phyloP scores from a whole-genome alignment of 306 rosid species.

The Herpetospermum pedunculosum region DNA sequence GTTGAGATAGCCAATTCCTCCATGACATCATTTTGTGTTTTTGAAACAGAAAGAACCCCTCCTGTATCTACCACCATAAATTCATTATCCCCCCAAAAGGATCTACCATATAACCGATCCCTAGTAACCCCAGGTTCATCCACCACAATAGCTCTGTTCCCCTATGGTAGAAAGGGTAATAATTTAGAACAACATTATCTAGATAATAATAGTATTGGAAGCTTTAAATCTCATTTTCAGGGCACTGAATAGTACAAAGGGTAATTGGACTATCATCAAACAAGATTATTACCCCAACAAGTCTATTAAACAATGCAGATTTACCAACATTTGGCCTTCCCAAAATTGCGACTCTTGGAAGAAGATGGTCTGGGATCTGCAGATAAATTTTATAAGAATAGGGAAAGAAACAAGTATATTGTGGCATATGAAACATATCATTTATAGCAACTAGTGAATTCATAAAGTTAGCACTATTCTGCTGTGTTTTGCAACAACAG shows the following conservation, averaged over 20 bases:
- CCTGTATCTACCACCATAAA: conserved; percentile 97
- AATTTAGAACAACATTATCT: background rate
- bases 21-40: conserved; percentile 64
- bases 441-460: background rate
- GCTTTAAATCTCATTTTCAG: conserved; percentile 9
- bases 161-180: conserved; percentile 28
- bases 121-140: conserved; percentile 98
- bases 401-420: background rate
- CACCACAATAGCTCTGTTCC: conserved; percentile 88
- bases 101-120: conserved; percentile 92
- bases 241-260: conserved; percentile 8
- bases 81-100: conserved; percentile 78
- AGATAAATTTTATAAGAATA: conserved; percentile 14
- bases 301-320: conserved; percentile 84
- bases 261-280: conserved; percentile 9
- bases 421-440: conserved; percentile 16
- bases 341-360: conserved; percentile 72
- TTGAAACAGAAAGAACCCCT: conserved; percentile 79
- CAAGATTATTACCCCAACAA: conserved; percentile 66
- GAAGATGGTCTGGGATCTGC: conserved; percentile 86
- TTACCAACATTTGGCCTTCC: conserved; percentile 99
- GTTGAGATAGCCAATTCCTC: conserved; percentile 80
- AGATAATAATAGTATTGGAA: background rate
- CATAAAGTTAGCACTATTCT: background rate
- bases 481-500: background rate